These are phyloP conservation scores for Arachis stenosperma DNA, from an alignment of 306 rosid species.

Conservation along the genomic window DNA sequence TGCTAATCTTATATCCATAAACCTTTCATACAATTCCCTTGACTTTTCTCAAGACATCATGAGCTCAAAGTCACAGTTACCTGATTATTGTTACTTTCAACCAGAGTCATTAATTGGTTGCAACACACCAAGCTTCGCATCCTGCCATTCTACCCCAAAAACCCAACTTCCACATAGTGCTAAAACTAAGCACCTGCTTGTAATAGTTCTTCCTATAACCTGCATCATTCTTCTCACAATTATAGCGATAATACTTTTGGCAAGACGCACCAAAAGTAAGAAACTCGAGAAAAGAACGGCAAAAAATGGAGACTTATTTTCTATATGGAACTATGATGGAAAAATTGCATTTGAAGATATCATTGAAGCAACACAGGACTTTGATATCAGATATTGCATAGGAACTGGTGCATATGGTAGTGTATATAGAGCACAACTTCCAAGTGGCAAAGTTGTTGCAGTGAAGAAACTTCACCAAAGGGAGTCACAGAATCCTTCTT, in stretches of 20 bases:
- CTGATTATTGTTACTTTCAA: no score
- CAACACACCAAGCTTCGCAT: no score
- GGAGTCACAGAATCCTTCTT: slow-evolving; percentile 13
- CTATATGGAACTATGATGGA: slow-evolving; percentile 30
- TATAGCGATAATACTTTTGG: no score
- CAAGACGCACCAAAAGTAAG: no score
- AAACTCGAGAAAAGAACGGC: no score
- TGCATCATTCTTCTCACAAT: no score
- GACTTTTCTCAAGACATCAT: not conserved
- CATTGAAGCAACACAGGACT: slow-evolving; percentile 25
- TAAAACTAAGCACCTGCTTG: no score
- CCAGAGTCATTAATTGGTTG: no score
- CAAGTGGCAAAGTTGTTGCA: slow-evolving; percentile 19
- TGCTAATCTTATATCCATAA: not conserved
- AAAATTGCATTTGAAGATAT: slow-evolving; percentile 34
- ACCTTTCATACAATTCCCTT: slow-evolving; percentile 4
- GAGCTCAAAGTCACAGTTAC: no score
- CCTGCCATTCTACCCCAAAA: no score
- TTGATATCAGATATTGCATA: slow-evolving; percentile 11
- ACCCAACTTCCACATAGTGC: no score
- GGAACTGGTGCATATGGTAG: slow-evolving; percentile 20
- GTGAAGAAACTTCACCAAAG: slow-evolving; percentile 33
- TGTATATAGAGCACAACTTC: slow-evolving; percentile 24
- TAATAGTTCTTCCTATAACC: no score
- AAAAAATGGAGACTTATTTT: slow-evolving; percentile 21